A percentile compares a stretch with the other conserved stretches of the same genome.
Conservation (phyloP, 2,329 filamentous ascomycete genomes). For the Colletotrichum agaves region DNA sequence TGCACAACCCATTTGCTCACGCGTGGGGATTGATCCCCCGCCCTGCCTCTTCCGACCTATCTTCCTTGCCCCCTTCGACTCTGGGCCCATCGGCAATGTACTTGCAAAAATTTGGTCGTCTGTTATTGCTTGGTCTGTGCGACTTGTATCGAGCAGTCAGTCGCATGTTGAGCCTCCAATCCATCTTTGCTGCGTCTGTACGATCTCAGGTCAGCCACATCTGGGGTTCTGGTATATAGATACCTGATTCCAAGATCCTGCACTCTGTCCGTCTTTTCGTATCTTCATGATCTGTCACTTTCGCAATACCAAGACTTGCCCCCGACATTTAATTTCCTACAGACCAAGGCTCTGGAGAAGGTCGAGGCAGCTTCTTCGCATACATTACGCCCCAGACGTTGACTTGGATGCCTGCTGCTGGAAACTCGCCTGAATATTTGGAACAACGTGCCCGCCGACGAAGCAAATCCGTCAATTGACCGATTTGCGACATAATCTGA, state of each 20-base stretch:
- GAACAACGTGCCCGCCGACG: not conserved
- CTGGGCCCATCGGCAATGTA: constrained; percentile 23
- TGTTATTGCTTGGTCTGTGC: constrained; percentile 36
- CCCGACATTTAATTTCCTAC: not conserved
- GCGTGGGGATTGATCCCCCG: constrained; percentile 40
- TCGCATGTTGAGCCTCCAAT: constrained; percentile 38
- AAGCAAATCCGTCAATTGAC: not conserved
- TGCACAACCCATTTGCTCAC: constrained; percentile 51
- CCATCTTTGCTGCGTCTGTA: constrained; percentile 44
- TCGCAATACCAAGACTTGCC: not conserved
- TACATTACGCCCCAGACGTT: not conserved
- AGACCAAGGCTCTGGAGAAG: not conserved
- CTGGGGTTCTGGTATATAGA: constrained; percentile 50
- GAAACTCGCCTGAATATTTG: not conserved
- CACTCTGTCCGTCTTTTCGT: constrained; percentile 39
- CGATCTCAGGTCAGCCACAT: constrained; percentile 45
- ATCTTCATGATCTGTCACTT: constrained; percentile 19
- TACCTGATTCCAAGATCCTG: constrained; percentile 47
- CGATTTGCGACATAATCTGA: not conserved
- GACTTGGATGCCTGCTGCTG: not conserved
- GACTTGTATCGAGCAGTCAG: constrained; percentile 28
- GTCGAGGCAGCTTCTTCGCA: not conserved
- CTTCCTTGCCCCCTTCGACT: constrained; percentile 37
- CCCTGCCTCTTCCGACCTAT: constrained; percentile 40
- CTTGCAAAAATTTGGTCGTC: constrained; percentile 19